Conservation (phyloP, 2,329 filamentous ascomycete genomes). For the Colletotrichum sidae region DNA sequence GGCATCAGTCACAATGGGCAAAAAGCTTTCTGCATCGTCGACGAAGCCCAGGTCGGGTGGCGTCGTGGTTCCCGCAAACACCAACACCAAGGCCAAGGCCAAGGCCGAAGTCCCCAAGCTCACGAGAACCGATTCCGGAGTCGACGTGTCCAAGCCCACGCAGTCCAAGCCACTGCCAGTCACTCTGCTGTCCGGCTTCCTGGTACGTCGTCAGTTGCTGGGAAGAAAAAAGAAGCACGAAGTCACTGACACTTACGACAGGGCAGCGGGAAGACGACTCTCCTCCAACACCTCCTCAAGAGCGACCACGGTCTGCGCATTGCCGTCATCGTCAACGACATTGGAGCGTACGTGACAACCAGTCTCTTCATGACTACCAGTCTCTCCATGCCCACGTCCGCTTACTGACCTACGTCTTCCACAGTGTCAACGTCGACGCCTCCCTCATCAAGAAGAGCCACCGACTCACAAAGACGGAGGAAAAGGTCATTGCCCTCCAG, state of each 20-base stretch:
- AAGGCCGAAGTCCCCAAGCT: conserved; percentile 18
- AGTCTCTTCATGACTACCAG: not conserved
- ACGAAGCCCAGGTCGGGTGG: conserved; percentile 13
- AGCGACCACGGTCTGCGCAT: conserved; percentile 76
- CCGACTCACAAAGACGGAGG: conserved; percentile 67
- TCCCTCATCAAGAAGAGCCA: conserved; percentile 68
- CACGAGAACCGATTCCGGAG: conserved; percentile 25
- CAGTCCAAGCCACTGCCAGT: conserved; percentile 60
- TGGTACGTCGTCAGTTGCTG: conserved; percentile 50
- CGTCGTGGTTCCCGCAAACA: not conserved
- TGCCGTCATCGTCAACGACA: conserved; percentile 80
- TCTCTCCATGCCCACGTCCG: not conserved
- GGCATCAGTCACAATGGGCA: conserved; percentile 14
- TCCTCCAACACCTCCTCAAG: conserved; percentile 75
- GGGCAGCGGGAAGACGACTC: conserved; percentile 78
- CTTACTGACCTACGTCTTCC: not conserved
- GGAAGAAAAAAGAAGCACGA: accelerated
- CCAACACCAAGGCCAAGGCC: not conserved
- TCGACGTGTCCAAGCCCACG: conserved; percentile 10
- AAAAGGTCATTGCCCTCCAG: conserved; percentile 75
- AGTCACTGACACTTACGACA: conserved; percentile 41
- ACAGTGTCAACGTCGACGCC: conserved; percentile 73
- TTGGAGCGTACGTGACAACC: conserved; percentile 62
- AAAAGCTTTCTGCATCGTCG: conserved; percentile 25
- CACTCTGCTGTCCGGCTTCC: conserved; percentile 70